Percentiles rank a stretch among this genome's conserved stretches.
Conservation (phyloP, 257 asterid species). For the Rauvolfia tetraphylla region DNA sequence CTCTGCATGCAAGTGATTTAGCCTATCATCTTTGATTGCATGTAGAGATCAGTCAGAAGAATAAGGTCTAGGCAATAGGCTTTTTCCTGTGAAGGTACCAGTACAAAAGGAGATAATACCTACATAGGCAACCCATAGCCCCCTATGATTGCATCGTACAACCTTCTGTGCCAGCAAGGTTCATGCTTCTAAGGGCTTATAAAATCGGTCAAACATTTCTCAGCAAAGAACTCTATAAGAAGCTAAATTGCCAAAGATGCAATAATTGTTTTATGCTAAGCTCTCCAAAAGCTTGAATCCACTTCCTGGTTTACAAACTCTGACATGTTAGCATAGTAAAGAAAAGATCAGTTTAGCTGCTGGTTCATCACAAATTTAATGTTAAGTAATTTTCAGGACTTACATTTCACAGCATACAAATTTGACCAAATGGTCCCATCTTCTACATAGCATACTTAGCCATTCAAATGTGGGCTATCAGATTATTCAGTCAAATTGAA, state of each 20-base stretch:
- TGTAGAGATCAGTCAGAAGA: not conserved
- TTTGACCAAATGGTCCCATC: not conserved
- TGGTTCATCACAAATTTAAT: not conserved
- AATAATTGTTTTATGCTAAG: not conserved
- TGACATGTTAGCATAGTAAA: too few relatives aligned
- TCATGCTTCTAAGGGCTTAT: not conserved
- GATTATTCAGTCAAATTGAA: not conserved
- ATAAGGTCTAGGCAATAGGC: not conserved
- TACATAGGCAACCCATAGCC: not conserved
- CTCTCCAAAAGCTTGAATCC: not conserved
- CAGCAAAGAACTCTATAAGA: not conserved
- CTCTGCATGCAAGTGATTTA: not conserved
- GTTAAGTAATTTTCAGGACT: not conserved
- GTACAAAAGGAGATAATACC: not conserved
- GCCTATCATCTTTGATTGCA: not conserved
- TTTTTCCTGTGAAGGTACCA: not conserved
- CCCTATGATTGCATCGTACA: not conserved
- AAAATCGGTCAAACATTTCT: not conserved
- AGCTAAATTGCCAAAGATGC: not conserved
- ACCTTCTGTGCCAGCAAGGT: not conserved
- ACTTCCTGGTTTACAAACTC: not conserved
- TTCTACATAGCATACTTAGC: not conserved
- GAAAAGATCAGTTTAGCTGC: not conserved
- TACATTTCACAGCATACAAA: not conserved
- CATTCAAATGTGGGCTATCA: not conserved